phyloP scores from a whole-genome alignment of 2,329 filamentous ascomycete species.

The Lecanicillium sp. region DNA sequence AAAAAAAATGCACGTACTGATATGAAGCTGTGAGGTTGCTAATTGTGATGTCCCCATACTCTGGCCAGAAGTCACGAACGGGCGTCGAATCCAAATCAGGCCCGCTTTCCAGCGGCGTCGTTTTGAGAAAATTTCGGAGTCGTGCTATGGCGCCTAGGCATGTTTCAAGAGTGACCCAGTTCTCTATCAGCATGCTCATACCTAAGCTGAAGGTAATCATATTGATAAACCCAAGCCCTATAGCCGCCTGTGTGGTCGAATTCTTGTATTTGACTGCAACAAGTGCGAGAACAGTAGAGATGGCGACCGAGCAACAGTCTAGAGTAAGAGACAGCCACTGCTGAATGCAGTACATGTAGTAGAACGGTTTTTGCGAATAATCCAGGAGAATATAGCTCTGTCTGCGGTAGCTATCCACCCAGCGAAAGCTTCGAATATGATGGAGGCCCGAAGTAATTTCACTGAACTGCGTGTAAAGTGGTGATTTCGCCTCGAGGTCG shows the following conservation, averaged over 20 bases:
- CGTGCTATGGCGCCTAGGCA: not conserved
- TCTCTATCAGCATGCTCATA: not conserved
- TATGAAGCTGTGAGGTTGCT: not conserved
- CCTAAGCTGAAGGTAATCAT: conserved; percentile 16
- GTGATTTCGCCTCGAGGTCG: conserved; percentile 44
- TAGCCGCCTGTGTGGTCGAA: conserved; percentile 36
- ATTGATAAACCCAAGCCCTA: conserved; percentile 27
- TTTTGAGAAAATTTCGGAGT: not conserved
- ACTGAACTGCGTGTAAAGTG: conserved; percentile 30
- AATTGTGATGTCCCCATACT: not conserved
- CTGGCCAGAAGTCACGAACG: not conserved
- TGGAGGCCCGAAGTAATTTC: conserved; percentile 22
- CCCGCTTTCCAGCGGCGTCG: not conserved
- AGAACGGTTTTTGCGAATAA: conserved; percentile 10
- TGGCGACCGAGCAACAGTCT: too few relatives aligned
- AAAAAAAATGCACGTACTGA: not conserved
- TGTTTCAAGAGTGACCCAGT: not conserved
- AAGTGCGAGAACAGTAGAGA: conserved; percentile 13
- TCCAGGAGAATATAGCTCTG: conserved; percentile 35
- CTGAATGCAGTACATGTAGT: conserved; percentile 36
- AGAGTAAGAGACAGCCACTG: conserved; percentile 36
- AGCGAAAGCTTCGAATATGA: conserved; percentile 17
- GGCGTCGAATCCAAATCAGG: not conserved
- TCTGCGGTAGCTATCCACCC: conserved; percentile 21
- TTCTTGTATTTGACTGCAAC: conserved; percentile 30